These are phyloP conservation scores for Zygoascus bituminiphila DNA, from an alignment of 805 yeast genomes.

Conservation along the genomic window DNA sequence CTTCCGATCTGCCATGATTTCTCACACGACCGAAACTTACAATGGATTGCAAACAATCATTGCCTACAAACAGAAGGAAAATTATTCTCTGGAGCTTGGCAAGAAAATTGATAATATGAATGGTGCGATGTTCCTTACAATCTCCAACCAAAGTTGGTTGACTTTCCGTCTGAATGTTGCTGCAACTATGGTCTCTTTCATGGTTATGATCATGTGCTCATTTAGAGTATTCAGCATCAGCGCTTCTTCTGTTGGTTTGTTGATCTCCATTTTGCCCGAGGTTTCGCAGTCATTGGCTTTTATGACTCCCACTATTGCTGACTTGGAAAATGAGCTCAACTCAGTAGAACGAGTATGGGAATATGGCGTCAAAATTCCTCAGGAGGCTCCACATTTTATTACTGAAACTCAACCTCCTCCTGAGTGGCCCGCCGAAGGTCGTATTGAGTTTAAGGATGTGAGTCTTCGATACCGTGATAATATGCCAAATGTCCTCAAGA, in stretches of 20 bases:
- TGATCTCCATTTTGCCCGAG: conserved; percentile 50
- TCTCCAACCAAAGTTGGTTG: conserved; percentile 67
- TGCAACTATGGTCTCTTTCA: conserved; percentile 42
- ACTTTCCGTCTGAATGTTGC: conserved; percentile 49
- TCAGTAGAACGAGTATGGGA: conserved; percentile 56
- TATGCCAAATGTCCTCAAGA: conserved; percentile 56
- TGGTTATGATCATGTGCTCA: conserved; percentile 50
- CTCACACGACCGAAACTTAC: conserved; percentile 60
- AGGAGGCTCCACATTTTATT: conserved; percentile 45
- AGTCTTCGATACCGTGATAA: conserved; percentile 53
- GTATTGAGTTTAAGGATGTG: conserved; percentile 47
- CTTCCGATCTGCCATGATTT: conserved; percentile 60
- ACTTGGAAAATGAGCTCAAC: conserved; percentile 66
- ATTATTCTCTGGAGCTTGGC: conserved; percentile 42
- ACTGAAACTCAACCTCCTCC: conserved; percentile 30
- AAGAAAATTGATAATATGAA: conserved; percentile 48
- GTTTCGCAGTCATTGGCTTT: conserved; percentile 58
- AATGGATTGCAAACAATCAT: conserved; percentile 58
- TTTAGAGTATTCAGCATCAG: conserved; percentile 47
- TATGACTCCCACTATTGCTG: conserved; percentile 62
- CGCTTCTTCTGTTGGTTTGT: conserved; percentile 57
- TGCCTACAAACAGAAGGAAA: conserved; percentile 39
- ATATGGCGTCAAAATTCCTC: conserved; percentile 50
- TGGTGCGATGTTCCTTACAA: conserved; percentile 53
- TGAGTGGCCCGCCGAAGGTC: conserved; percentile 62